Evolutionary conservation across 1,139 yeast genomes (phyloP), one percentile per base, ranked within the genome.

Genomic region (Spencermartinsiella ligniputridi): DNA sequence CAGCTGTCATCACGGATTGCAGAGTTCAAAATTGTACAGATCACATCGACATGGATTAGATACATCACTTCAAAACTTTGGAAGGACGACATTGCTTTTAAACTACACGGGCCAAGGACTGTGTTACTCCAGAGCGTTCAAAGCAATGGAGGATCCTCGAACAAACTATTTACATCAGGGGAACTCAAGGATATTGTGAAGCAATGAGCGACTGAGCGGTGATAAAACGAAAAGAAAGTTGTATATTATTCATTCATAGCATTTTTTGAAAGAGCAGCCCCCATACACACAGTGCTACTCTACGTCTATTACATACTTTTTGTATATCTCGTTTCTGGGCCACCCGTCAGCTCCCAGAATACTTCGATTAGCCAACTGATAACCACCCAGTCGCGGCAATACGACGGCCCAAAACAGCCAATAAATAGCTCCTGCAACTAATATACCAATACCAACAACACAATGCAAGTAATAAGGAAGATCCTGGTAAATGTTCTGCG

Each of bases 381-480:
- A 85, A 13, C 78, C 76, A 33, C 83, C 79, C 35, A 75, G 44
- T 48, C 62, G 61, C 32, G 95, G 95, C 51, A 83, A 62, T 1
- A 83, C 45, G 50, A 68, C 68, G 39, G 79, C 75, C 86, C 90
- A 83, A 15, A 82, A 63, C 6, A 79, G 50, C 87, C 90, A 87
- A 67, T 85, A 86, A 1, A 75, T 54, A 20, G 75, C 79, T 51
- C 96, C 96, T 47, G 81, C 63, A 5, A 72, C 85, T 55, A 87
- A 83, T 37, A 87, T 72, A 51, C 83, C 92, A 82, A 89, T 77
- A 9, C 94, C 83, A 18, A 84, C 88, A 41, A 85, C 95, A 58
- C 90, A 81, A 63, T 85, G 95, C 46, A 83, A 74, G 74, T 79
- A 87, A 69, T 85, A 87, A 34, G 94, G 95, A 56, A 84, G 68